phyloP scores from a whole-genome alignment of 805 yeast species.

The Schwanniomyces occidentalis region DNA sequence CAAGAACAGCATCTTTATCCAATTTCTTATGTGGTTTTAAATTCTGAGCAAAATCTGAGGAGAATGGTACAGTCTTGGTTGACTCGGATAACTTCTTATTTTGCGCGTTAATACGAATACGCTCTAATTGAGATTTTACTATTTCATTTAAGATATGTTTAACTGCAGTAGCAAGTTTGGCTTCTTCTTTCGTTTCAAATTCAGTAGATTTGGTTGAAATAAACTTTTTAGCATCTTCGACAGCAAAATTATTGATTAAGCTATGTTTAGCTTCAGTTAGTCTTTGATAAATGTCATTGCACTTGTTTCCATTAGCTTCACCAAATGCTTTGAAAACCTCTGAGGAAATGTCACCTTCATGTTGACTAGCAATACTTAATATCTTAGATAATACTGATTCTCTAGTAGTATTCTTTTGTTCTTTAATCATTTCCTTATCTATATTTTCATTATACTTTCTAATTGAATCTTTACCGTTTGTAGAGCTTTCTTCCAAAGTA shows the following conservation, averaged over 20 bases:
- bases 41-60: slow-evolving; percentile 25
- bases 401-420: slow-evolving; percentile 45
- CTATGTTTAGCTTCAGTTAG: slow-evolving; percentile 28
- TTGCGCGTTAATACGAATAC: slow-evolving; percentile 29
- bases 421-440: slow-evolving; percentile 43
- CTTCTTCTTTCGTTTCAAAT: slow-evolving; percentile 27
- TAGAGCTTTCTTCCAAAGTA: slow-evolving; percentile 17
- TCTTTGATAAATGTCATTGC: slow-evolving; percentile 29
- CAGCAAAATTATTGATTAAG: slow-evolving; percentile 18
- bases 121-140: slow-evolving; percentile 32
- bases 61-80: slow-evolving; percentile 26
- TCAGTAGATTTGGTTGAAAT: slow-evolving; percentile 38
- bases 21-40: slow-evolving; percentile 35
- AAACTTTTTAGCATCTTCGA: slow-evolving; percentile 23
- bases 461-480: slow-evolving; percentile 16
- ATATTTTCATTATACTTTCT: slow-evolving; percentile 36
- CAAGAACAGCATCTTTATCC: slow-evolving; percentile 46
- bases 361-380: slow-evolving; percentile 28
- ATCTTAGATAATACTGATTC: slow-evolving; percentile 47
- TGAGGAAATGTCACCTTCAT: slow-evolving; percentile 19
- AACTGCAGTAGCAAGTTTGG: slow-evolving; percentile 31
- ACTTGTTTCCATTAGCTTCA: slow-evolving; percentile 35
- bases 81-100: slow-evolving; percentile 28
- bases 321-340: slow-evolving; percentile 35
- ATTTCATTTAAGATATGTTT: slow-evolving; percentile 39